A percentile compares a stretch with the other conserved stretches of the same genome.
Evolutionary conservation across 1,284 basidiomycete species (phyloP).

Genomic region (Cutaneotrichosporon cutaneum): DNA sequence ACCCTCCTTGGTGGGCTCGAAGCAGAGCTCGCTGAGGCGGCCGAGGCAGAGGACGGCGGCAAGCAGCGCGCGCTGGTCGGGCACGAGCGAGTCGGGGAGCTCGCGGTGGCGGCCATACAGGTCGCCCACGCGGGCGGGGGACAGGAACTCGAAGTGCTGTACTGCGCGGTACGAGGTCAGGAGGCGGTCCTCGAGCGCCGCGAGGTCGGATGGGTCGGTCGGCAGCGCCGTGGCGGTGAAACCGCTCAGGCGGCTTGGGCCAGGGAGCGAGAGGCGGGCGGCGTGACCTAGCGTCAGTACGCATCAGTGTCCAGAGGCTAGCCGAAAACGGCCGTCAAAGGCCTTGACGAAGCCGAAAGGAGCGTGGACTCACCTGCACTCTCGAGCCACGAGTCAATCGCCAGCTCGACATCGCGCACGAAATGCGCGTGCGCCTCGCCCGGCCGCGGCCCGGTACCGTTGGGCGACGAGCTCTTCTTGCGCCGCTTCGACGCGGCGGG

Average conservation of each 20-base stretch:
- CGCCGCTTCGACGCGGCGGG: slow-evolving; percentile 25
- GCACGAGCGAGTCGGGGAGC: slow-evolving; percentile 26
- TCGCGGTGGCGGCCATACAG: slow-evolving; percentile 29
- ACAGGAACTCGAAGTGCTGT: slow-evolving; percentile 25
- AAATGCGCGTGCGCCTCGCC: slow-evolving; percentile 25
- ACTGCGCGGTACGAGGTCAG: slow-evolving; percentile 18
- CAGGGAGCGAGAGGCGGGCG: slow-evolving; percentile 19
- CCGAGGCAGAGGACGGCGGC: slow-evolving; percentile 30
- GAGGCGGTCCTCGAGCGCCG: slow-evolving; percentile 22
- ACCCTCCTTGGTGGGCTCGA: slow-evolving; percentile 7
- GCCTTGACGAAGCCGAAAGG: background rate
- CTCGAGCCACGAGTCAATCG: slow-evolving; percentile 26
- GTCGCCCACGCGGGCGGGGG: slow-evolving; percentile 11
- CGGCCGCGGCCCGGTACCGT: slow-evolving; percentile 3
- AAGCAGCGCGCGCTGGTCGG: slow-evolving; percentile 32
- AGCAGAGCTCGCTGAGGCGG: slow-evolving; percentile 19
- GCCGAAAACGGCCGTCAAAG: background rate
- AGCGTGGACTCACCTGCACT: slow-evolving; percentile 18
- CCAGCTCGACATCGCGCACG: slow-evolving; percentile 24
- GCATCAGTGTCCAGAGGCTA: too few species aligned
- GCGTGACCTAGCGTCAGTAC: slow-evolving; percentile 20
- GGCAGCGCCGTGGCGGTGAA: slow-evolving; percentile 14
- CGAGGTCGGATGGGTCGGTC: slow-evolving; percentile 5
- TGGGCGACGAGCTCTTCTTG: slow-evolving; percentile 18
- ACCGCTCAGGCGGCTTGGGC: slow-evolving; percentile 9